Evolutionary conservation across 192 early-diverging fungal species (phyloP).

Genomic region (Coemansia sp.): DNA sequence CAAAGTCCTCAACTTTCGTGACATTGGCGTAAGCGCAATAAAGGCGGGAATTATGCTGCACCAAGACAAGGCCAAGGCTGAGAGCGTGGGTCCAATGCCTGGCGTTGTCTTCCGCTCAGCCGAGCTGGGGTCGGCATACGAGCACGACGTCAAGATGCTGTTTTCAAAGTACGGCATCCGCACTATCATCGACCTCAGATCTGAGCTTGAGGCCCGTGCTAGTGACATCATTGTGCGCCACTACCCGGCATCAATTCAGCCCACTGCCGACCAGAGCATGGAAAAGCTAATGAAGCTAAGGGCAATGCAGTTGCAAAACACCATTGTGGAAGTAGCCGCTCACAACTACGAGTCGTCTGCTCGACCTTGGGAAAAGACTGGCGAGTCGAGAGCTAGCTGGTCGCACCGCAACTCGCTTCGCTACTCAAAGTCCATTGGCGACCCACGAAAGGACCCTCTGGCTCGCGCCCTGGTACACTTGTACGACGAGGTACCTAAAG

Average conservation of each 20-base stretch:
- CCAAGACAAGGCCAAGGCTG: constrained; percentile 13
- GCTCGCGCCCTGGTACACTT: constrained; percentile 42
- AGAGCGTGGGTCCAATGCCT: constrained; percentile 40
- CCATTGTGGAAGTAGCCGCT: constrained; percentile 49
- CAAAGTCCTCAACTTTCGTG: constrained; percentile 49
- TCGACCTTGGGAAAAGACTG: constrained; percentile 46
- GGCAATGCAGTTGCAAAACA: constrained; percentile 37
- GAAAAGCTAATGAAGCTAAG: constrained; percentile 37
- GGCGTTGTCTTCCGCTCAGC: constrained; percentile 55
- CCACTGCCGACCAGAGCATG: constrained; percentile 39
- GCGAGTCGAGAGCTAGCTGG: constrained; percentile 44
- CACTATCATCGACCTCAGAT: constrained; percentile 55
- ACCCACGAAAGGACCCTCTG: constrained; percentile 33
- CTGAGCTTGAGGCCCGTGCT: constrained; percentile 45
- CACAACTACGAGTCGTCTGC: constrained; percentile 47
- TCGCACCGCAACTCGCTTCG: constrained; percentile 43
- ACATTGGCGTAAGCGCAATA: constrained; percentile 47
- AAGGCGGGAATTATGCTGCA: constrained; percentile 18
- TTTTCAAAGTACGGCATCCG: constrained; percentile 51
- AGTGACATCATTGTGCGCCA: constrained; percentile 47
- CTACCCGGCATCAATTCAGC: constrained; percentile 50
- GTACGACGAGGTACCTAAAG: constrained; percentile 27
- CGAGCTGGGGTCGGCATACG: constrained; percentile 42
- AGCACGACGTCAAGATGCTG: constrained; percentile 48
- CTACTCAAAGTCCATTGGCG: constrained; percentile 39